Percentiles rank a stretch among this genome's conserved stretches.
Conservation (phyloP, 2,329 filamentous ascomycete genomes). For the Aspergillus latus region DNA sequence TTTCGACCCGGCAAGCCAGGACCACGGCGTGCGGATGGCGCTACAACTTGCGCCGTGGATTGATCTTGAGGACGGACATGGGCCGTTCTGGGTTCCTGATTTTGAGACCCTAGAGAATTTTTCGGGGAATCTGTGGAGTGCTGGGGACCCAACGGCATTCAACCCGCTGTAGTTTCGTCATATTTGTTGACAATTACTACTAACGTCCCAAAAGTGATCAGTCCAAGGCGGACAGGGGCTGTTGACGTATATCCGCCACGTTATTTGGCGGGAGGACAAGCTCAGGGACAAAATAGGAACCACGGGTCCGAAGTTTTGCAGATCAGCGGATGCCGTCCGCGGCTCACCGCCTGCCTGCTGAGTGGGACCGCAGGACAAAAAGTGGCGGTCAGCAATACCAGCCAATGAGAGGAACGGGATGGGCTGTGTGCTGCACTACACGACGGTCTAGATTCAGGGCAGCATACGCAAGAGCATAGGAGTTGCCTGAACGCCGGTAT, state of each 20-base stretch:
- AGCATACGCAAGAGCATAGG: neutral
- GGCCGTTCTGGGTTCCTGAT: slow-evolving; percentile 43
- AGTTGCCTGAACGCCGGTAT: neutral
- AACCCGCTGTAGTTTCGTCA: slow-evolving; percentile 25
- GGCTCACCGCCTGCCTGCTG: neutral
- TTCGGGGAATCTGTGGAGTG: slow-evolving; percentile 31
- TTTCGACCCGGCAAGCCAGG: slow-evolving; percentile 25
- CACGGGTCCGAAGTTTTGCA: neutral
- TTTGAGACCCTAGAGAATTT: slow-evolving; percentile 38
- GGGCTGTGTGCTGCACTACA: neutral
- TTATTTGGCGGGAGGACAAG: neutral
- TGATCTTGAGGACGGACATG: slow-evolving; percentile 35
- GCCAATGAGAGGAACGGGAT: neutral
- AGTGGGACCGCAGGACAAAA: neutral
- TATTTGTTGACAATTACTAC: neutral
- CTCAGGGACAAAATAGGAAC: neutral
- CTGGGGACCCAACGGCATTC: slow-evolving; percentile 29
- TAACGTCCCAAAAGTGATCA: neutral
- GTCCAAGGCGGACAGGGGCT: neutral
- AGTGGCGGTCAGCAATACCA: slow-evolving; percentile 1
- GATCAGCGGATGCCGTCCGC: neutral
- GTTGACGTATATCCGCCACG: neutral
- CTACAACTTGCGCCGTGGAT: slow-evolving; percentile 43
- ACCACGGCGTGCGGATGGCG: slow-evolving; percentile 40
- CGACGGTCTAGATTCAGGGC: neutral